phyloP scores from a whole-genome alignment of 2,329 filamentous ascomycete genomes.

The Venturia aucupariae region DNA sequence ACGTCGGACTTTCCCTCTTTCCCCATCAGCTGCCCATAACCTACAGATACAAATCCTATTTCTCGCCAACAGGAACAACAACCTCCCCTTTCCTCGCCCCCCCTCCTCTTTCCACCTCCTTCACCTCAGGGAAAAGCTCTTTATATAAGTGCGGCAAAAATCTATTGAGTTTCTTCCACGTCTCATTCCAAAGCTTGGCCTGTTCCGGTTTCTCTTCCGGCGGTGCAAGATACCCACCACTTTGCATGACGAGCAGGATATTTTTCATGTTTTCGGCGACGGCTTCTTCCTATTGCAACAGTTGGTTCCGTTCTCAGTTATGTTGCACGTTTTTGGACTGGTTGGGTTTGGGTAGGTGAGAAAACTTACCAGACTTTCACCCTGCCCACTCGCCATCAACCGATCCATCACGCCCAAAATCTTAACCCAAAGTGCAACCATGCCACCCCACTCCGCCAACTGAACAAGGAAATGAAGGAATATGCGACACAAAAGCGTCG shows the following conservation, averaged over 20 bases:
- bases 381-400: constrained; percentile 90
- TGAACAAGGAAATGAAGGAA: constrained; percentile 89
- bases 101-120: background rate
- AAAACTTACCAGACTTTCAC: constrained; percentile 67
- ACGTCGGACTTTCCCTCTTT: too few relatives aligned
- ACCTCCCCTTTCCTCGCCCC: background rate
- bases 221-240: constrained; percentile 71
- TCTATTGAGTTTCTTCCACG: constrained; percentile 48
- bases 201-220: constrained; percentile 46
- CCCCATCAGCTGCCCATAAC: background rate
- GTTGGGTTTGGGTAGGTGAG: background rate
- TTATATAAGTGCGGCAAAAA: constrained; percentile 51
- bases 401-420: constrained; percentile 93
- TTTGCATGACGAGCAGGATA: constrained; percentile 88
- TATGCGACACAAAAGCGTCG: constrained; percentile 86
- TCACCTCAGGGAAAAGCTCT: constrained; percentile 47
- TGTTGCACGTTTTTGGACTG: too few relatives aligned
- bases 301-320: background rate
- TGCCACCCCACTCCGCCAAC: constrained; percentile 74
- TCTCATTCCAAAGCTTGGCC: constrained; percentile 51
- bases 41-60: background rate
- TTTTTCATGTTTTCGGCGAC: constrained; percentile 95
- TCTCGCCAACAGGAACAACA: background rate
- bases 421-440: constrained; percentile 84
- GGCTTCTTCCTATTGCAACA: constrained; percentile 66